phyloP scores from a whole-genome alignment of 768 basidiomycete genomes.

The Hortiboletus campestris region DNA sequence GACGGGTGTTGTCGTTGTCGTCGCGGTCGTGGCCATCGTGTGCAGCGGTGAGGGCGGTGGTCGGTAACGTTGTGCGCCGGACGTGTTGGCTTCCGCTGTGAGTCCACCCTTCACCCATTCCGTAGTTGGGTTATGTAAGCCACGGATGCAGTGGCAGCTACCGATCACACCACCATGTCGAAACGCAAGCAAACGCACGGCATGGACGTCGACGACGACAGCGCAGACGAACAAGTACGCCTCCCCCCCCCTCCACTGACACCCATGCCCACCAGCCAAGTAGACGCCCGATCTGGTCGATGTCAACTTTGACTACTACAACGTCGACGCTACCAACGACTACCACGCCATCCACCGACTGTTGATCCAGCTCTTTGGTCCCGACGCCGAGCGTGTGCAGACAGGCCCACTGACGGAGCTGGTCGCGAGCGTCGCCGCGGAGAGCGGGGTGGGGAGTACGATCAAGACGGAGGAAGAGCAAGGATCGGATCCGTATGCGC shows the following conservation, averaged over 20 bases:
- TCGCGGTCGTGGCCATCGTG: slow-evolving; percentile 24
- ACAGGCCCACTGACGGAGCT: slow-evolving; percentile 77
- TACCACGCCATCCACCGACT: slow-evolving; percentile 84
- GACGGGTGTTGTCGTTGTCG: slow-evolving; percentile 34
- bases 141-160: too few relatives aligned
- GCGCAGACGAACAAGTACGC: slow-evolving; percentile 42
- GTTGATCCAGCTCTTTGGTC: slow-evolving; percentile 60
- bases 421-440: slow-evolving; percentile 67
- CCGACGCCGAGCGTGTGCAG: slow-evolving; percentile 72
- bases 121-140: slow-evolving; percentile 18
- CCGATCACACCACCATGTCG: slow-evolving; percentile 36
- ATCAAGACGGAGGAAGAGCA: slow-evolving; percentile 75
- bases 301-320: slow-evolving; percentile 83
- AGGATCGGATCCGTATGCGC: slow-evolving; percentile 73
- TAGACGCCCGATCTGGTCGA: slow-evolving; percentile 23
- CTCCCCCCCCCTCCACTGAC: neutral
- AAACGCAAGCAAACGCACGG: slow-evolving; percentile 50
- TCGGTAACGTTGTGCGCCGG: neutral
- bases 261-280: slow-evolving; percentile 6
- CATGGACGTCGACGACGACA: slow-evolving; percentile 36
- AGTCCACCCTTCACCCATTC: slow-evolving; percentile 4
- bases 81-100: neutral
- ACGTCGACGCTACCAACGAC: slow-evolving; percentile 77
- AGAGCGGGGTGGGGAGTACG: slow-evolving; percentile 79
- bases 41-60: slow-evolving; percentile 4